Percentiles rank a stretch among this genome's conserved stretches.
Conservation (phyloP, 2,329 filamentous ascomycete genomes). For the Diaporthe helianthi region DNA sequence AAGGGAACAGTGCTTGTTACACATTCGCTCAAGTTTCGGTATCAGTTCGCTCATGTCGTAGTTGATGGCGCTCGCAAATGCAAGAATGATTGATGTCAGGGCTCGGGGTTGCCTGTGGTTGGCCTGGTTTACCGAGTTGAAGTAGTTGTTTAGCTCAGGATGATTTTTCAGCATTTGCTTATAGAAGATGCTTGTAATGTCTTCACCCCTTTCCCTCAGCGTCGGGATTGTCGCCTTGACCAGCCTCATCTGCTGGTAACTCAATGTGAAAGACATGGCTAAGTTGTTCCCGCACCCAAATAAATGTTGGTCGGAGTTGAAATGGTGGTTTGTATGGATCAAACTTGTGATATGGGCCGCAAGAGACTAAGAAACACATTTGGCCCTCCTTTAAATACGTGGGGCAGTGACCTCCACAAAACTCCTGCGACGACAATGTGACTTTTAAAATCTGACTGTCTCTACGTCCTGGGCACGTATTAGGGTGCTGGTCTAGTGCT, state of each 20-base stretch:
- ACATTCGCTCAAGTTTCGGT: constrained; percentile 62
- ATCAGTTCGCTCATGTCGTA: constrained; percentile 60
- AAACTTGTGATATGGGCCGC: background rate
- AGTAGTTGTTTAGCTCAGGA: constrained; percentile 72
- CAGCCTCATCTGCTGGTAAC: constrained; percentile 64
- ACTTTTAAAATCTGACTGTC: background rate
- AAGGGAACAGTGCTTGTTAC: constrained; percentile 77
- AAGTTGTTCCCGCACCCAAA: background rate
- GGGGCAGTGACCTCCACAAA: background rate
- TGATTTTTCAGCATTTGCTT: constrained; percentile 69
- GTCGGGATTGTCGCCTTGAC: constrained; percentile 76
- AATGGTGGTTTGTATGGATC: background rate
- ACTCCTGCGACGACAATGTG: background rate
- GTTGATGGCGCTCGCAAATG: constrained; percentile 76
- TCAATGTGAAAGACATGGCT: constrained; percentile 45
- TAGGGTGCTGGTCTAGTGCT: background rate
- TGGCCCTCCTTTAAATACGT: background rate
- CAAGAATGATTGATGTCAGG: constrained; percentile 69
- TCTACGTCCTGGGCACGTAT: background rate
- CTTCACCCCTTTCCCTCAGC: constrained; percentile 70
- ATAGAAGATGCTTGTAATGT: constrained; percentile 77
- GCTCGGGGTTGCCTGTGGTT: constrained; percentile 68
- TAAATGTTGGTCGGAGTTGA: too few relatives aligned
- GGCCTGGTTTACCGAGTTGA: constrained; percentile 72
- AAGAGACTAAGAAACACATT: background rate